phyloP scores from a whole-genome alignment of 2,329 filamentous ascomycete genomes.

The Decorospora gaudefroyi region DNA sequence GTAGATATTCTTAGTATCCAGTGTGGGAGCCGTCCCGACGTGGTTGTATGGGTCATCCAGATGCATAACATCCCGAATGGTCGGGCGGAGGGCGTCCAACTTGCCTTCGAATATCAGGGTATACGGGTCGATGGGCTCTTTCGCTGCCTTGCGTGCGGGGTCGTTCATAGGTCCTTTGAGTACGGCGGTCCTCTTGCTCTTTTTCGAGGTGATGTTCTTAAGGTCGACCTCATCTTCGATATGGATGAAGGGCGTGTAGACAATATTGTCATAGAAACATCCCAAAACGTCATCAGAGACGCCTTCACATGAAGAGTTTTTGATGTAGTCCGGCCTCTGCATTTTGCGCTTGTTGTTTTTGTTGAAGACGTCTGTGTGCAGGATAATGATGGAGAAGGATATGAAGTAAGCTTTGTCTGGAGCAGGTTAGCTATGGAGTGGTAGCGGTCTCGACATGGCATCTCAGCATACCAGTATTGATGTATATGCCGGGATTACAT shows the following conservation, averaged over 20 bases:
- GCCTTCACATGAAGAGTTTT: constrained; percentile 88
- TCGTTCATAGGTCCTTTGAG: constrained; percentile 64
- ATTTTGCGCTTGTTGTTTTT: constrained; percentile 99
- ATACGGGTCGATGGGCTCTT: constrained; percentile 93
- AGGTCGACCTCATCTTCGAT: constrained; percentile 89
- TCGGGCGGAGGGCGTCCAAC: constrained; percentile 79
- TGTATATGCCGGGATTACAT: constrained; percentile 95
- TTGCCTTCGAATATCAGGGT: constrained; percentile 90
- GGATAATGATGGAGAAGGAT: constrained; percentile 91
- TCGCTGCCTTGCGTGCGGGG: constrained; percentile 65
- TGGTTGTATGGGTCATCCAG: constrained; percentile 92
- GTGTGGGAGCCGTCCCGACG: constrained; percentile 71
- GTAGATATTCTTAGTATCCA: constrained; percentile 82
- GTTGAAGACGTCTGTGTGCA: constrained; percentile 99
- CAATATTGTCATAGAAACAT: constrained; percentile 98
- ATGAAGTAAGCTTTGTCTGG: constrained; percentile 95
- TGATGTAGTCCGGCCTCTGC: constrained; percentile 93
- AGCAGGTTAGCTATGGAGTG: constrained; percentile 22
- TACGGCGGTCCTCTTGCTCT: constrained; percentile 68
- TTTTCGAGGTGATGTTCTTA: constrained; percentile 72
- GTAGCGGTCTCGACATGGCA: not conserved
- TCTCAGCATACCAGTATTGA: constrained; percentile 63
- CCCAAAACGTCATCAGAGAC: constrained; percentile 92
- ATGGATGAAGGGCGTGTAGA: constrained; percentile 97
- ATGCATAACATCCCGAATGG: constrained; percentile 87